A percentile compares a stretch with the other conserved stretches of the same genome.
Conservation (phyloP, 306 rosid genomes). For the Dryas alaskensis region DNA sequence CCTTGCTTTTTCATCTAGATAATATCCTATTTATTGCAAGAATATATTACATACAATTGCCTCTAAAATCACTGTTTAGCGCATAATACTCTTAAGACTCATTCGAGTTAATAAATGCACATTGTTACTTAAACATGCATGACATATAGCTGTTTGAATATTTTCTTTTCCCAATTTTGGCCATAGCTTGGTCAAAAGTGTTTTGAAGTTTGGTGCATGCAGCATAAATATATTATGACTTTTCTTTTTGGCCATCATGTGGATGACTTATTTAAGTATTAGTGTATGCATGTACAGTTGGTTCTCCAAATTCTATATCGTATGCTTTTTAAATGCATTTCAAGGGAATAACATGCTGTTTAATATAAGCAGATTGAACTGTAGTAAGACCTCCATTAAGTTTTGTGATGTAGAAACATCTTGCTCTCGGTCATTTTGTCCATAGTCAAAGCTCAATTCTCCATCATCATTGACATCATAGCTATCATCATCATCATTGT, state of each 20-base stretch:
- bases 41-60: background rate
- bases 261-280: background rate
- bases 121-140: background rate
- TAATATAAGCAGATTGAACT: constrained; percentile 7
- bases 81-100: background rate
- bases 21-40: background rate
- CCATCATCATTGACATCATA: constrained; percentile 67
- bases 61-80: background rate
- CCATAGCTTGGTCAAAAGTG: background rate
- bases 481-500: constrained; percentile 40
- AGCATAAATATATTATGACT: background rate
- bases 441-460: constrained; percentile 84
- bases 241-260: background rate
- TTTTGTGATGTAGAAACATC: constrained; percentile 55
- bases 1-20: background rate
- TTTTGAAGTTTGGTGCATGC: background rate
- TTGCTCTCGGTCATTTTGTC: constrained; percentile 52
- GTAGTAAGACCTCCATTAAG: constrained; percentile 60
- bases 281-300: background rate
- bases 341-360: constrained; percentile 4
- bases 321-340: constrained; percentile 16
- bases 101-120: background rate
- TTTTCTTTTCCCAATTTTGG: background rate
- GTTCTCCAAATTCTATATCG: background rate
- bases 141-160: background rate